These are phyloP conservation scores for Melanogaster broomeanus DNA, from an alignment of 768 basidiomycete species.

Conservation along the genomic window DNA sequence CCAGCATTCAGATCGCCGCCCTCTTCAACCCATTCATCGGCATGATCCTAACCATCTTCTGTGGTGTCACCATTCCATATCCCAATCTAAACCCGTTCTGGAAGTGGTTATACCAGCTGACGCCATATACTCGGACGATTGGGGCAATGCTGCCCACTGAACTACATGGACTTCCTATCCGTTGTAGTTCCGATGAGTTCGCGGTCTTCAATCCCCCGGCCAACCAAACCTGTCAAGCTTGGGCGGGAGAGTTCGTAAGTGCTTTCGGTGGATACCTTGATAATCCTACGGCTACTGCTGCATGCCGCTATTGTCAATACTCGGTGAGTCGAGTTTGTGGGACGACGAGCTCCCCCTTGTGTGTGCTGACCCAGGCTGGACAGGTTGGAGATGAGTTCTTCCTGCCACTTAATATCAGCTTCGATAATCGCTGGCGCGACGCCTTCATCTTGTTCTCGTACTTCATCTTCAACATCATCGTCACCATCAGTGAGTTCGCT, in stretches of 20 bases:
- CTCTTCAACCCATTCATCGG: conserved; percentile 79
- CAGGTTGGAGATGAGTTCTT: conserved; percentile 71
- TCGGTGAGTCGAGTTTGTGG: conserved; percentile 24
- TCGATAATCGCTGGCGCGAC: conserved; percentile 65
- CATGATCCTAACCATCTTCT: conserved; percentile 68
- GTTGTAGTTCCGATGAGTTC: conserved; percentile 70
- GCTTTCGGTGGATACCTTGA: conserved; percentile 73
- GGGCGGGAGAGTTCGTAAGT: conserved; percentile 68
- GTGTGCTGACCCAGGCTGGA: not conserved
- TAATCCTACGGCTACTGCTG: conserved; percentile 56
- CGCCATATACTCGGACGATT: conserved; percentile 70
- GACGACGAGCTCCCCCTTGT: not conserved
- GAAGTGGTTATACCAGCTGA: conserved; percentile 76
- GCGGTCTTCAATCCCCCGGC: conserved; percentile 69
- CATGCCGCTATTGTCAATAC: conserved; percentile 78
- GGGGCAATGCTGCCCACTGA: conserved; percentile 78
- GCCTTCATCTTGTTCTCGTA: conserved; percentile 65
- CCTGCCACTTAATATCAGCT: conserved; percentile 65
- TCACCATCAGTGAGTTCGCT: conserved; percentile 47
- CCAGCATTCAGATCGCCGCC: conserved; percentile 76
- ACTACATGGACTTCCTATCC: conserved; percentile 66
- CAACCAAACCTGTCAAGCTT: conserved; percentile 70
- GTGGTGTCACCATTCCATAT: conserved; percentile 78
- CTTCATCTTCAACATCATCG: conserved; percentile 70
- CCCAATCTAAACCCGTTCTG: conserved; percentile 66